Base-by-base conservation (phyloP, 2,329 filamentous ascomycete species). In the Chrysoporthe cubensis region DNA sequence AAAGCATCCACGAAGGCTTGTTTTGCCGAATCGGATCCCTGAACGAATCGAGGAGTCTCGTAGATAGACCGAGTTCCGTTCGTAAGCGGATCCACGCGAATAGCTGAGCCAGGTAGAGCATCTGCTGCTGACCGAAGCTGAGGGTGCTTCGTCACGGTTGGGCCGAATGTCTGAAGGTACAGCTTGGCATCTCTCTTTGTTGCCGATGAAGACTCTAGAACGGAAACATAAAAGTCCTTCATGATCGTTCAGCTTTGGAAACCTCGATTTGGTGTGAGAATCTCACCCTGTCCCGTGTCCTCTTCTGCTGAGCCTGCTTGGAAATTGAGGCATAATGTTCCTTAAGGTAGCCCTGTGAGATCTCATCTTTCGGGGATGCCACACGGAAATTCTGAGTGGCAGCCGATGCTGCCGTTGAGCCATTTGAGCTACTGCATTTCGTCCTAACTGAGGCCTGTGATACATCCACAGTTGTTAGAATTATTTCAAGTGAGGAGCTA, bases 171-270 rank as follows among this genome's bases (percentile, higher is more conserved):
- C 73, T 96, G 91, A 18, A 99, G 85, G 76, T 97, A 99, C 48
- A 92, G 90, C 78, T 92, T 94, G 60, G 94, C 94, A 81, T 99
- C 96, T 74, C 96, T 89, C 79, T 94, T 97, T 0, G 95, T 97
- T 6, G 94, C 92, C 13, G 94, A 93, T 21, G 94, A 93, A n/a
- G 94, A 93, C 74, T 92, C 93, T 43, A 99, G 84, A 3, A 98
- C 87, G 18, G 93, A 94, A 43, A 96, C 85, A 73, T 97, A 90
- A 74, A 97, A 91, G 75, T 97, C 93, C 90, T 94, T 50, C 71
- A 14, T 5, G 32, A 34, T 5, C 9, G 26, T 64, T 74, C 43
- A 73, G 69, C 37, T 43, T 42, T 13, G 26, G 16, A 11, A 4
- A 43, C 48, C 13, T 26, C 37, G 26, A 21, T 8, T 42, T 11